Conservation (phyloP, 2,329 filamentous ascomycete species). For the Talaromyces pinophilus region DNA sequence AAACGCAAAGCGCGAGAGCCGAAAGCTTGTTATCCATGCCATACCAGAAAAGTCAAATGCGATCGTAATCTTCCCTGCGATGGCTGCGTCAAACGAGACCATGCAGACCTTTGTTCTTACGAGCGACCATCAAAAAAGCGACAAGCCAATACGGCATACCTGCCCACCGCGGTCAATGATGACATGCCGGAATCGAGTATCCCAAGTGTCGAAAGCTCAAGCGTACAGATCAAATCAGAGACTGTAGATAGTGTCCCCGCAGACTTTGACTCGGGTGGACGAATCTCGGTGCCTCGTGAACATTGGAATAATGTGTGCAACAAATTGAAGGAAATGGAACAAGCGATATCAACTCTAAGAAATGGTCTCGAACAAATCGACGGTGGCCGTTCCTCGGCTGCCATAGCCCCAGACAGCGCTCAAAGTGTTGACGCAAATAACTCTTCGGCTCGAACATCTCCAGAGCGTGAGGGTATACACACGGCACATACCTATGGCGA, state of each 20-base stretch:
- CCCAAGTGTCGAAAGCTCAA: conserved; percentile 11
- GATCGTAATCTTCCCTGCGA: conserved; percentile 53
- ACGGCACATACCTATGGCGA: conserved; percentile 61
- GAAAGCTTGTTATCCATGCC: conserved; percentile 50
- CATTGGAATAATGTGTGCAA: conserved; percentile 49
- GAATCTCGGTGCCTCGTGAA: conserved; percentile 44
- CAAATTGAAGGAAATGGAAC: conserved; percentile 47
- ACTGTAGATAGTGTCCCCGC: conserved; percentile 21
- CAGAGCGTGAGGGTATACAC: conserved; percentile 59
- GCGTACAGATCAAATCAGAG: conserved; percentile 22
- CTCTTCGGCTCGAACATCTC: conserved; percentile 33
- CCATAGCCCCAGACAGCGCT: conserved; percentile 31
- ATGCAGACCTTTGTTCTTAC: conserved; percentile 52
- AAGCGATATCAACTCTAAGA: conserved; percentile 42
- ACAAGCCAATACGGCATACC: conserved; percentile 30
- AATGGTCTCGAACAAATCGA: conserved; percentile 43
- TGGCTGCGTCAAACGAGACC: conserved; percentile 52
- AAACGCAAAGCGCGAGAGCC: conserved; percentile 49
- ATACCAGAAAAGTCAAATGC: conserved; percentile 52
- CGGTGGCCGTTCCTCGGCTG: conserved; percentile 25
- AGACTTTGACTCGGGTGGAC: conserved; percentile 26
- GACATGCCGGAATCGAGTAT: conserved; percentile 6
- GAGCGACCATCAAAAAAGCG: conserved; percentile 52
- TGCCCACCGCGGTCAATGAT: conserved; percentile 3
- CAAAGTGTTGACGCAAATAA: conserved; percentile 29